Evolutionary conservation across 169 alveolate genomes (phyloP), one percentile per base, ranked within the genome.

Genomic region (Plasmodium billcollinsi): DNA sequence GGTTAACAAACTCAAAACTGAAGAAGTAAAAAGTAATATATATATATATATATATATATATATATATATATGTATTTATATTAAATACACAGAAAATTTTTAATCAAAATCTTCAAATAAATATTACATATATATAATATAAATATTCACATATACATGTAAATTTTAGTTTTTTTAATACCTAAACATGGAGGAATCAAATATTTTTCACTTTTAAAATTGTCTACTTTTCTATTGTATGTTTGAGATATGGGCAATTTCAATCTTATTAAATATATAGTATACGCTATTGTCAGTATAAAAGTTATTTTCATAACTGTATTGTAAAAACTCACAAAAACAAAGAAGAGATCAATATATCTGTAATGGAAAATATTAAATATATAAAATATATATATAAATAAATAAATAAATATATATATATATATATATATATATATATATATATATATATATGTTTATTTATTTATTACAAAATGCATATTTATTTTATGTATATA

Each of bases 251-350:
- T 94, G 18, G 98, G 98, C 0, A 97, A 90, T 45, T 93, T 94
- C 88, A 92, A 95, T 43, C 98, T 73, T 63, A 96, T 97, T 21
- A 96, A 95, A 75, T 96, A 96, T 50, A 96, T 94, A 43, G 97
- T 93, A 73, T 95, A 97, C 12, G 97, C 96, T 11, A 99, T 97
- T 9, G 96, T 89, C 14, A 94, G 62, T 58, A 98, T 94, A 91
- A 95, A 98, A 39, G 97, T 83, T 33, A 98, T 78, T 94, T 98
- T 98, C 99, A 98, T 97, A 15, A 94, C 88, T 2, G 99, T 96
- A 94, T 98, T 98, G 93, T 98, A 97, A 12, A 97, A 78, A 20
- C 98, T 96, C 65, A 97, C 96, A 91, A 92, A 98, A 83, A 94
- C 94, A 76, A 94, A 91, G 20, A 96, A 90, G 3, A 96, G 92